These are phyloP conservation scores for Xerocomus nothofagi DNA, from an alignment of 1,284 basidiomycete species.

Conservation along the genomic window DNA sequence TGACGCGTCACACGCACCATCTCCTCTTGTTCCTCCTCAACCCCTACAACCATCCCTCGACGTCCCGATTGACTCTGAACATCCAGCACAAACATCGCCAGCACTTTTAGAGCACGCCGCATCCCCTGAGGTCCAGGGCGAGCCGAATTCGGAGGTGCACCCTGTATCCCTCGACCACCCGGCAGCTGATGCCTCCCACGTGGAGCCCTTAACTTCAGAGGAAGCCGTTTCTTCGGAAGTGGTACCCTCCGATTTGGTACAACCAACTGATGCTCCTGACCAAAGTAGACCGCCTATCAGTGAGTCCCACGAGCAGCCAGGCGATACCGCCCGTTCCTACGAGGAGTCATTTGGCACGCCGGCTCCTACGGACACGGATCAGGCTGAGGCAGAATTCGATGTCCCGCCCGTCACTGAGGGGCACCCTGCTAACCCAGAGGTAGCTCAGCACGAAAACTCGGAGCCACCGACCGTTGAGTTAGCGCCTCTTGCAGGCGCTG, in stretches of 20 bases:
- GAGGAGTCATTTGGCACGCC: conserved; percentile 9
- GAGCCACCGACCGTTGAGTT: conserved; percentile 15
- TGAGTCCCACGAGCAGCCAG: conserved; percentile 23
- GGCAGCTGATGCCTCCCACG: conserved; percentile 15
- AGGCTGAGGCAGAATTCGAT: conserved; percentile 5
- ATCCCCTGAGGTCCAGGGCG: conserved; percentile 5
- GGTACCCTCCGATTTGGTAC: conserved; percentile 1
- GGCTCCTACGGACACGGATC: conserved; percentile 2
- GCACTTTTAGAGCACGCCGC: conserved; percentile 11
- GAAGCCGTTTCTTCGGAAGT: conserved; percentile 9
- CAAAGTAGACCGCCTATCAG: conserved; percentile 9
- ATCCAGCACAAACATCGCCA: neutral
- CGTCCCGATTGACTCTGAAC: conserved; percentile 21
- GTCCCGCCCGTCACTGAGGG: conserved; percentile 6
- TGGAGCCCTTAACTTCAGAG: conserved; percentile 13
- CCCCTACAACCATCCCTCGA: conserved; percentile 21
- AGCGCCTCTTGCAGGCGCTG: conserved; percentile 1
- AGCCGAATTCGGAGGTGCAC: conserved; percentile 14
- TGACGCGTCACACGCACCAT: conserved; percentile 46
- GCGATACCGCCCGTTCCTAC: conserved; percentile 3
- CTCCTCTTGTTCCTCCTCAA: conserved; percentile 28
- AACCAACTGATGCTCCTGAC: conserved; percentile 6
- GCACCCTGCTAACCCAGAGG: conserved; percentile 5
- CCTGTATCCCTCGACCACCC: conserved; percentile 16
- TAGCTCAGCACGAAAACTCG: conserved; percentile 8